Conservation (phyloP, 1,284 basidiomycete genomes). For the Pseudozyma tsukubaensis region DNA sequence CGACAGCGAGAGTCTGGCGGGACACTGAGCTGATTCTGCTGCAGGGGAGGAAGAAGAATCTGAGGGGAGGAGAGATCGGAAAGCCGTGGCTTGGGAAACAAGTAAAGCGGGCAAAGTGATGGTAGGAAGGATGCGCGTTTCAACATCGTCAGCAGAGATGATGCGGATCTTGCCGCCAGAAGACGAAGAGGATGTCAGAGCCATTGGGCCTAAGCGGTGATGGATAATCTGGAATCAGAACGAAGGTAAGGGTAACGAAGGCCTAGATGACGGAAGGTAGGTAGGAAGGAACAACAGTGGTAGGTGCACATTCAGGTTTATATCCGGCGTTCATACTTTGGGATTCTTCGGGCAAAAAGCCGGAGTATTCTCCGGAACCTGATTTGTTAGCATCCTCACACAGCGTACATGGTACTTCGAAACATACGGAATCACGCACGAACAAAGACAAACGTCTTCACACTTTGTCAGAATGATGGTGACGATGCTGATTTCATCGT, state of each 20-base stretch:
- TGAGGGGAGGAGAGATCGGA: constrained; percentile 4
- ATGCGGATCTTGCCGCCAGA: neutral
- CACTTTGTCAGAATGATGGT: neutral
- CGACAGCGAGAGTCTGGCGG: constrained; percentile 4
- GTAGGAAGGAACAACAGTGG: too few relatives aligned
- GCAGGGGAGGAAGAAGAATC: neutral
- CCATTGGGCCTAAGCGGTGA: neutral
- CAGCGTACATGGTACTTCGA: neutral
- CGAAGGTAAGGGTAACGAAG: too few relatives aligned
- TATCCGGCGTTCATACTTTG: neutral
- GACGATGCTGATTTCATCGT: neutral
- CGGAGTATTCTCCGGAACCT: constrained; percentile 4
- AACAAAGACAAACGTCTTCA: neutral
- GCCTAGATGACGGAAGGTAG: too few relatives aligned
- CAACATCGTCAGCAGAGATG: constrained; percentile 1
- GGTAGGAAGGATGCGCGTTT: neutral
- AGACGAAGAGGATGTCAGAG: neutral
- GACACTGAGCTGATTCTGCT: constrained; percentile 23
- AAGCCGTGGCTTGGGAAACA: constrained; percentile 18
- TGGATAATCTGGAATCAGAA: neutral
- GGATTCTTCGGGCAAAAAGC: constrained; percentile 3
- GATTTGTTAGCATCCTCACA: too few relatives aligned
- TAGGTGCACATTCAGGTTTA: too few relatives aligned
- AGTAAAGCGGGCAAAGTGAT: constrained; percentile 4
- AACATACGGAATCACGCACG: neutral